Evolutionary conservation across 78 protist species (phyloP).

Genomic region (Chrysochromulina parva): DNA sequence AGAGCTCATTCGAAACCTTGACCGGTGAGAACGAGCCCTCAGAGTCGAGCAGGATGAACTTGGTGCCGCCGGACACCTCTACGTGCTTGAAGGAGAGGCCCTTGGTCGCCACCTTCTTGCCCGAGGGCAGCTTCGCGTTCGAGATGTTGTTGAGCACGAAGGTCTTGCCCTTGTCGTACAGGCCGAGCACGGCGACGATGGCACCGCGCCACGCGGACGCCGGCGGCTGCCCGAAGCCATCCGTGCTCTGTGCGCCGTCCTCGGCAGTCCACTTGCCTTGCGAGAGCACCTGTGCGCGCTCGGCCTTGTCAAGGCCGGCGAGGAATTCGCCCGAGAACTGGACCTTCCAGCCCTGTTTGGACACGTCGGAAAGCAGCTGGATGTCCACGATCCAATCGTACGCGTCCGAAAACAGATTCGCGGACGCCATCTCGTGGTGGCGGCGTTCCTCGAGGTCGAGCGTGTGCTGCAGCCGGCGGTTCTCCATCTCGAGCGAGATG

Average conservation of each 20-base stretch:
- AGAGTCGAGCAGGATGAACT: slow-evolving; percentile 7
- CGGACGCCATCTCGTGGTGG: too few species aligned
- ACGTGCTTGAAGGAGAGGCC: neutral
- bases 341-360: neutral
- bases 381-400: slow-evolving; percentile 24
- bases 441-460: too few species aligned
- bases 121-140: slow-evolving; percentile 7
- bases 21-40: slow-evolving; percentile 30
- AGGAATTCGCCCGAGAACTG: too few species aligned
- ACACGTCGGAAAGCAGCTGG: neutral
- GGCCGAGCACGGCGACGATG: slow-evolving; percentile 26
- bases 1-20: slow-evolving; percentile 13
- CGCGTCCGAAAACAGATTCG: too few species aligned
- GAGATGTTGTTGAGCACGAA: slow-evolving; percentile 9
- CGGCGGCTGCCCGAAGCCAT: too few species aligned
- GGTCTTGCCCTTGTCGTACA: slow-evolving; percentile 35
- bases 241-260: too few species aligned
- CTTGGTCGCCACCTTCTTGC: neutral
- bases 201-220: neutral
- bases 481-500: too few species aligned
- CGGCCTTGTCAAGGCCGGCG: too few species aligned
- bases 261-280: too few species aligned
- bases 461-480: too few species aligned
- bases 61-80: neutral
- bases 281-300: too few species aligned